Conservation (phyloP, 2,329 filamentous ascomycete genomes). For the Botryosphaeria dothidea region DNA sequence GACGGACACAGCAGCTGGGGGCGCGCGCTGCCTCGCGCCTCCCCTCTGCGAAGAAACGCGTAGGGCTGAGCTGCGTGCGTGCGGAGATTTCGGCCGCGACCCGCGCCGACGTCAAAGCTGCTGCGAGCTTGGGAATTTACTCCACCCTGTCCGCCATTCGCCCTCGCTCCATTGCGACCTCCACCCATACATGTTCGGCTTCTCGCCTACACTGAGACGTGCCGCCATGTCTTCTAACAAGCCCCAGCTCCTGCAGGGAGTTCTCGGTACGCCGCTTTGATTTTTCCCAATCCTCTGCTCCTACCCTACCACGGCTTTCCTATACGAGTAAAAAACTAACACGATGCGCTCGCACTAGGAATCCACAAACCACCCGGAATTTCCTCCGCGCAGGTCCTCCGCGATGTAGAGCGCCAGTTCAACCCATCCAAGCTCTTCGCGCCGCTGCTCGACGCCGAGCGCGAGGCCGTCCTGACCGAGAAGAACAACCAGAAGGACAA, state of each 20-base stretch:
- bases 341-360: conserved; percentile 53
- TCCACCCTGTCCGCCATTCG: neutral
- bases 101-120: conserved; percentile 6
- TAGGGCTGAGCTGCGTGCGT: neutral
- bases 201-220: neutral
- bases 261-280: conserved; percentile 4
- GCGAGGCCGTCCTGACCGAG: conserved; percentile 57
- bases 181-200: neutral
- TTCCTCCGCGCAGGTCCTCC: conserved; percentile 87
- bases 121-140: neutral
- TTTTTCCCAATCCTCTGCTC: neutral
- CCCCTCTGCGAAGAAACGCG: neutral
- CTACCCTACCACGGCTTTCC: neutral
- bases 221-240: neutral
- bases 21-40: neutral
- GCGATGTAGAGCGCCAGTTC: conserved; percentile 82
- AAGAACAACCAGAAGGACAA: conserved; percentile 34
- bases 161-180: neutral
- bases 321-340: neutral
- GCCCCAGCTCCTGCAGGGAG: conserved; percentile 16
- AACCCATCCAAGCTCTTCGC: conserved; percentile 77
- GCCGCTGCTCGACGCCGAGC: conserved; percentile 70
- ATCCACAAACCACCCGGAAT: conserved; percentile 89
- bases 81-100: neutral
- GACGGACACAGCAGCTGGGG: neutral